Evolutionary conservation across 2,329 filamentous ascomycete species (phyloP).

Genomic region (Coniochaeta sp.): DNA sequence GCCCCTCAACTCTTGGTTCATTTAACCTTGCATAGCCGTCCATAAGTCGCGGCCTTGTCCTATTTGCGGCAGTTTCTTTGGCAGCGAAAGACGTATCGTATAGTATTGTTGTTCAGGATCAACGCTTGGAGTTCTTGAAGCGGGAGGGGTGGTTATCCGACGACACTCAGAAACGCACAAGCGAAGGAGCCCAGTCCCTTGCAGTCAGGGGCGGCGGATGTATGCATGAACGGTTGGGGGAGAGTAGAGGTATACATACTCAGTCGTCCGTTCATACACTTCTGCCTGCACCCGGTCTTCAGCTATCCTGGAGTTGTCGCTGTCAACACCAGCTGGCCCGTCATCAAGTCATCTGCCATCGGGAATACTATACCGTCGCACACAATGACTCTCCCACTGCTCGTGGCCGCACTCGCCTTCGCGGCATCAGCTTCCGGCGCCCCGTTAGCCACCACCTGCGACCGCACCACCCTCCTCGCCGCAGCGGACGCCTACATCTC

Average conservation of each 20-base stretch:
- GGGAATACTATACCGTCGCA: not conserved
- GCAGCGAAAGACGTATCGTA: not conserved
- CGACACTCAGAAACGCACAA: too few species aligned
- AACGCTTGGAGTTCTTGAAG: too few species aligned
- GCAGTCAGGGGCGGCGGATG: too few species aligned
- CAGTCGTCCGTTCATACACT: too few species aligned
- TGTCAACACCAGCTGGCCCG: too few species aligned
- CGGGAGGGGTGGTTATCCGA: not conserved
- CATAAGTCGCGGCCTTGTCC: not conserved
- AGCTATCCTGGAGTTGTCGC: too few species aligned
- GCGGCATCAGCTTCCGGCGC: not conserved
- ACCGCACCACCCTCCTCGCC: slow-evolving; percentile 5
- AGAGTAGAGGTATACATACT: too few species aligned
- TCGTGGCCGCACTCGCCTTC: not conserved
- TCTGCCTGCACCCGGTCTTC: too few species aligned
- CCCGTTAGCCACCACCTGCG: not conserved
- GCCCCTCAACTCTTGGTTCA: not conserved
- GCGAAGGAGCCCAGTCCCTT: too few species aligned
- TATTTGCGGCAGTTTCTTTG: not conserved
- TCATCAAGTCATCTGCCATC: too few species aligned
- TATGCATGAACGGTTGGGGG: too few species aligned
- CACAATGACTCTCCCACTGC: not conserved
- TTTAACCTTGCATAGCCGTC: not conserved
- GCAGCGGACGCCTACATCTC: slow-evolving; percentile 16
- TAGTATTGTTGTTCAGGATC: too few species aligned